Conservation (phyloP, 495 filamentous ascomycete species). For the Trichoderma orchidacearum region DNA sequence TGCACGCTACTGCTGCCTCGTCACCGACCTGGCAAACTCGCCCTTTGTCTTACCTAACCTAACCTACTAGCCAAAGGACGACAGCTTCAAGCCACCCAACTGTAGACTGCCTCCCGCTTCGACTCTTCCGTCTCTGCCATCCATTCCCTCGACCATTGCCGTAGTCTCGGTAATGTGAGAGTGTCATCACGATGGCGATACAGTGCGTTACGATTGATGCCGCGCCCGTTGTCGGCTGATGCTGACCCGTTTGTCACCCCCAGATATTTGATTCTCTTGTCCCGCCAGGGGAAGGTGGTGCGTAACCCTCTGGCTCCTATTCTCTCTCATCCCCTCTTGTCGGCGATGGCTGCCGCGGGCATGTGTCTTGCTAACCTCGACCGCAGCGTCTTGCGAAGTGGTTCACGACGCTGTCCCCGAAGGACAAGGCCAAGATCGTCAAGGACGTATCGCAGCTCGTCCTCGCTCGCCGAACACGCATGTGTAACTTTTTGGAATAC, state of each 20-base stretch:
- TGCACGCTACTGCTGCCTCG: neutral
- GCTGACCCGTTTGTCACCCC: slow-evolving; percentile 20
- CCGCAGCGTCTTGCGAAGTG: slow-evolving; percentile 91
- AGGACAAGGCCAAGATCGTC: slow-evolving; percentile 98
- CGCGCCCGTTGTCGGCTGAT: neutral
- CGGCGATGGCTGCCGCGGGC: neutral
- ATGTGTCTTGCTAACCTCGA: slow-evolving; percentile 17
- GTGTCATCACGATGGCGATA: slow-evolving; percentile 29
- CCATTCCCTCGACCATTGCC: neutral
- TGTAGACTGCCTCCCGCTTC: neutral
- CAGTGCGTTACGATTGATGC: slow-evolving; percentile 16
- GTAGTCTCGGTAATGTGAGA: slow-evolving; percentile 15
- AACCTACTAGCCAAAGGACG: neutral
- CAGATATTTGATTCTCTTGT: slow-evolving; percentile 95
- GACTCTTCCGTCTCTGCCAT: neutral
- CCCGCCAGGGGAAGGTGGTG: slow-evolving; percentile 98
- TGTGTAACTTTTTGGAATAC: slow-evolving; percentile 99
- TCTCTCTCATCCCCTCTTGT: too few species aligned
- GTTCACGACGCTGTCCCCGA: slow-evolving; percentile 97
- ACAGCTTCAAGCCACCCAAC: neutral
- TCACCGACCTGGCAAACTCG: neutral
- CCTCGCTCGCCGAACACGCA: slow-evolving; percentile 83
- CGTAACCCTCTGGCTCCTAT: slow-evolving; percentile 12
- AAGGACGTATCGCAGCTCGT: slow-evolving; percentile 99
- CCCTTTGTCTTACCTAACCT: too few species aligned